Base-by-base conservation (phyloP, 2,329 filamentous ascomycete species). In the Cercospora sp. region DNA sequence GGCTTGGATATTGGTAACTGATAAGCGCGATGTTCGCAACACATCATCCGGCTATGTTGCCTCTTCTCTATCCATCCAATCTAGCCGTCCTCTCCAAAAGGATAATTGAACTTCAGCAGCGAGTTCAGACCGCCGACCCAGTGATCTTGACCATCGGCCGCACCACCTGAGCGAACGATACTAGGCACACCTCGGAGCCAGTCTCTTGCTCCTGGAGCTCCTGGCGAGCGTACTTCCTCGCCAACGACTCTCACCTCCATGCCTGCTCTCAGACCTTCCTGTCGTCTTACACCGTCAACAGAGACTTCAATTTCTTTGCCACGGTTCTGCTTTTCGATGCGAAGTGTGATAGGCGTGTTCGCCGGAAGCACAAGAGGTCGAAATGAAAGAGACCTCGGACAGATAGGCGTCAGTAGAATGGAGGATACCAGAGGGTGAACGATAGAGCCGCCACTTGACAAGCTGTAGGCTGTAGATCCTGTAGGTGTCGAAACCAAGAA, bases 81-180 rank as follows among this genome's bases (percentile, higher is more conserved):
- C 49, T 40, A 59, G 10, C 66, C 64, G 40, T 84, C 84, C 75
- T 91, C 90, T 0, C 95, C 95, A 84, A 98, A 98, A 0, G 94
- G 94, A 81, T 97, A 92, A 79, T 99, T 99, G 79, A 98, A 99
- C 82, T 99, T 99, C 74, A 99, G 82, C 76, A 98, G 79, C 9
- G 93, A 92, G 77, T 97, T 99, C 77, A 99, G 81, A 0, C 95
- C 94, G 0, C 94, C 94, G 2, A 99, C 94, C 95, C 95, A 99
- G 18, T 94, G 93, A 79, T 98, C 94, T 75, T 97, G 93, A 26
- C 85, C 83, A 63, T 76, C 83, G 45, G 77, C 80, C 4, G 77
- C 73, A 73, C 85, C 82, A 74, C 84, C 74, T 16, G 80, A 79
- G 57, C 93, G 85, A 76, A 97, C 95, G 34, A 98, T 91, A 77